Evolutionary conservation across 1,284 basidiomycete species (phyloP).

Genomic region (Termitomyces sp.): DNA sequence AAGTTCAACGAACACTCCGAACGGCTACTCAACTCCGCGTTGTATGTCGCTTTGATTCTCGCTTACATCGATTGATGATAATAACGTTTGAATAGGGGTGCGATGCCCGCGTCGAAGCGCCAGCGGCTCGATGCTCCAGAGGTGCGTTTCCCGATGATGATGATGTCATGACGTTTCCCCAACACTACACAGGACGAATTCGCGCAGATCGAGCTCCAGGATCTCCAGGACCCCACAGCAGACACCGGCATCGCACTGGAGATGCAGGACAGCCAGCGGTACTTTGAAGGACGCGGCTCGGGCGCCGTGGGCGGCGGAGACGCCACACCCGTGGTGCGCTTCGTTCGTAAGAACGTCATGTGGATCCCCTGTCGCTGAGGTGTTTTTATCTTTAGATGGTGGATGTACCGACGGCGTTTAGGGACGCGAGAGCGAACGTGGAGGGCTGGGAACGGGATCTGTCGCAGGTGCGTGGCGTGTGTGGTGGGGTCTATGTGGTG

Average conservation of each 20-base stretch:
- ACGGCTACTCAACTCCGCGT: constrained; percentile 71
- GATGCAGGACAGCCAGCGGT: constrained; percentile 75
- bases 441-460: constrained; percentile 57
- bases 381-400: constrained; percentile 33
- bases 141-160: constrained; percentile 28
- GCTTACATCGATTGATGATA: background rate
- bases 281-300: constrained; percentile 61
- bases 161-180: background rate
- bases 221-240: constrained; percentile 67
- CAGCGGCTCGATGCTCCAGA: constrained; percentile 40
- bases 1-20: constrained; percentile 98
- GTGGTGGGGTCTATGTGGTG: background rate
- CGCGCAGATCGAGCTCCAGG: constrained; percentile 80
- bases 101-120: constrained; percentile 53
- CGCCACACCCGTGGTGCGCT: constrained; percentile 31
- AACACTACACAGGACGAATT: constrained; percentile 41
- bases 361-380: background rate
- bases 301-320: constrained; percentile 27
- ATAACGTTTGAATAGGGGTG: constrained; percentile 44
- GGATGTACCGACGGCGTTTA: constrained; percentile 42
- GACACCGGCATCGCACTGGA: constrained; percentile 74
- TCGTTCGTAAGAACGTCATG: background rate
- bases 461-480: constrained; percentile 40
- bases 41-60: constrained; percentile 40
- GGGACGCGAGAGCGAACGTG: constrained; percentile 42